A percentile compares a stretch with the other conserved stretches of the same genome.
Conservation (phyloP, 495 filamentous ascomycete genomes). For the Talaromyces trachyspermus region DNA sequence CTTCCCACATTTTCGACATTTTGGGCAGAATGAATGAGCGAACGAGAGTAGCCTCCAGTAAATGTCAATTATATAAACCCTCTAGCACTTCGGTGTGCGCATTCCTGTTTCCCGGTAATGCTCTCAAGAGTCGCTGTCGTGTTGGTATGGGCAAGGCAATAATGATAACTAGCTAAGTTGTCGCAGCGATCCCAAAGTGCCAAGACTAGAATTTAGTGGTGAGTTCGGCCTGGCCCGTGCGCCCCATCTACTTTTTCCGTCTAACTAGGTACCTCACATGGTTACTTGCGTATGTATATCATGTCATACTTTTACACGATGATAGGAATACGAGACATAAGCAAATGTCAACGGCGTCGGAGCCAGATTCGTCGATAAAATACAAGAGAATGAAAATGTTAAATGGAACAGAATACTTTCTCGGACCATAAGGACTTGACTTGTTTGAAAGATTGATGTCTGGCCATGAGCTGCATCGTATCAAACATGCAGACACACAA, state of each 20-base stretch:
- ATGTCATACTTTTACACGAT: neutral
- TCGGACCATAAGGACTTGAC: constrained; percentile 1
- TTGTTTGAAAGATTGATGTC: constrained; percentile 1
- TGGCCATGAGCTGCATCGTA: constrained; percentile 2
- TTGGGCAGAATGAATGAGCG: constrained; percentile 7
- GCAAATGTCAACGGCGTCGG: no score
- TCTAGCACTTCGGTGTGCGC: no score
- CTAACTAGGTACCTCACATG: no score
- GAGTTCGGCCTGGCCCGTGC: neutral
- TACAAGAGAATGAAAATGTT: neutral
- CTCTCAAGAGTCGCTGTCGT: neutral
- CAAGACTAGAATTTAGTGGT: no score
- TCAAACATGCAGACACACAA: constrained; percentile 9
- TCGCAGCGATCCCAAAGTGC: no score
- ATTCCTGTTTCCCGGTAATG: no score
- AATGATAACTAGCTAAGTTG: no score
- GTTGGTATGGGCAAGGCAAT: no score
- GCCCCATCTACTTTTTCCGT: no score
- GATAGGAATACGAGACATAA: neutral
- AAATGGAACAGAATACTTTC: constrained; percentile 2
- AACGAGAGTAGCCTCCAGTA: neutral
- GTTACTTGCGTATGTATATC: no score
- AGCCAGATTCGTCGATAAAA: neutral
- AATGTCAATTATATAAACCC: no score
- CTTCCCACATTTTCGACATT: constrained; percentile 83